A percentile compares a stretch with the other conserved stretches of the same genome.
These are phyloP conservation scores for Ustilago esculenta DNA, from an alignment of 1,284 basidiomycete species.

Conservation along the genomic window DNA sequence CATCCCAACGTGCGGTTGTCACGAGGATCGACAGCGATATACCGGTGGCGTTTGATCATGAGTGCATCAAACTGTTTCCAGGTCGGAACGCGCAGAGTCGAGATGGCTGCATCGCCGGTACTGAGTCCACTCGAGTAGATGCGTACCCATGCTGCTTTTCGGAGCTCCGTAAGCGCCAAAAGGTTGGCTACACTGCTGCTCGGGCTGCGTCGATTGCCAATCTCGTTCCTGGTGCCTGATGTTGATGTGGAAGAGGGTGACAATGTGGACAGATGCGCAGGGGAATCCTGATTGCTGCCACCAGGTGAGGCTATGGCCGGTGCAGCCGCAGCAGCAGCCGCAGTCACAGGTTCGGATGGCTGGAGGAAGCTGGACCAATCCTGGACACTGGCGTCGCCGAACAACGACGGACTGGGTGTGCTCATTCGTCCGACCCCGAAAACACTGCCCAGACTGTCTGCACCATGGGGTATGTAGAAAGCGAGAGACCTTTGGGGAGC, in stretches of 20 bases:
- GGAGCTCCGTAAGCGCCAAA: constrained; percentile 39
- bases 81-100: constrained; percentile 14
- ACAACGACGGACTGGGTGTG: not conserved
- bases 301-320: not conserved
- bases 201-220: not conserved
- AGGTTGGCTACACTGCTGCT: constrained; percentile 12
- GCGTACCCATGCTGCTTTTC: constrained; percentile 42
- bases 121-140: constrained; percentile 32
- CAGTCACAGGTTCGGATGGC: too few species aligned
- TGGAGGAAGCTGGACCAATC: constrained; percentile 11
- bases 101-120: constrained; percentile 36
- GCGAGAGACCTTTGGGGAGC: too few species aligned
- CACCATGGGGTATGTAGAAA: too few species aligned
- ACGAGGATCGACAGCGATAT: constrained; percentile 31
- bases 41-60: constrained; percentile 39
- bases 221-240: not conserved
- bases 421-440: too few species aligned
- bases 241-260: constrained; percentile 5
- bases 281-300: not conserved
- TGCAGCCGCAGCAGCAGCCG: too few species aligned
- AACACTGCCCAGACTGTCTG: too few species aligned
- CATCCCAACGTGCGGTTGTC: constrained; percentile 42
- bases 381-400: not conserved
- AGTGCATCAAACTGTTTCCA: constrained; percentile 45
- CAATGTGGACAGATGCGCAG: not conserved